Evolutionary conservation across 2,329 filamentous ascomycete genomes (phyloP), one percentile per base, ranked within the genome.

Genomic region (Ascochyta clinopodiicola): DNA sequence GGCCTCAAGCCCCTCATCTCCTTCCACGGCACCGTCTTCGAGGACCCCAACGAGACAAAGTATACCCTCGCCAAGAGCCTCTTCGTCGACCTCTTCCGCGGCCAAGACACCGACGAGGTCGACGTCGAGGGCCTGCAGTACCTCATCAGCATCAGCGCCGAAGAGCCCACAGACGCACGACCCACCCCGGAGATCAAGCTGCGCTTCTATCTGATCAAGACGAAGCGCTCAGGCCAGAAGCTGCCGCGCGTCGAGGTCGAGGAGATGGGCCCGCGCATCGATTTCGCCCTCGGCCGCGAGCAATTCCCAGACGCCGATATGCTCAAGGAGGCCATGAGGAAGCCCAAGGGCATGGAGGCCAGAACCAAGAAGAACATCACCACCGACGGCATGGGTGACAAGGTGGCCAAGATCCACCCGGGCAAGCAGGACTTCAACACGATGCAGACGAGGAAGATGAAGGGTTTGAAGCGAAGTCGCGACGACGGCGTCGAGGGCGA

Each of bases 381-480:
- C 50, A 96, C 90, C 53, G 93, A 98, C 75, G 78, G 88, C 38
- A 92, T 99, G 80, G 95, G 95, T 74, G 95, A 99, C 79, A 98
- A 98, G 88, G 84, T 98, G 62, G 95, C 94, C 61, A 88, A 92
- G 66, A 90, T 99, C 61, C 95, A 99, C 76, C 78, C 96, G 57
- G 92, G 90, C 71, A 92, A 89, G 80, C 92, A 97, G 79, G 92
- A 99, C 79, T 84, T 99, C 56, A 83, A 82, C 72, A 85, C 89
- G 68, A 78, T 99, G 77, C 95, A 99, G 82, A 96, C 93, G 48
- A 88, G 95, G 73, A 99, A 99, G 86, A 98, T 99, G 93, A 99
- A 99, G 87, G 95, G 93, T 64, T 78, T 99, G 65, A 99, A 98
- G 86, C 84, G 95, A 63, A 87, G 84, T 62, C 86, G 91, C 50